These are phyloP conservation scores for Claviceps purpurea DNA, from an alignment of 2,329 filamentous ascomycete genomes.

Conservation along the genomic window DNA sequence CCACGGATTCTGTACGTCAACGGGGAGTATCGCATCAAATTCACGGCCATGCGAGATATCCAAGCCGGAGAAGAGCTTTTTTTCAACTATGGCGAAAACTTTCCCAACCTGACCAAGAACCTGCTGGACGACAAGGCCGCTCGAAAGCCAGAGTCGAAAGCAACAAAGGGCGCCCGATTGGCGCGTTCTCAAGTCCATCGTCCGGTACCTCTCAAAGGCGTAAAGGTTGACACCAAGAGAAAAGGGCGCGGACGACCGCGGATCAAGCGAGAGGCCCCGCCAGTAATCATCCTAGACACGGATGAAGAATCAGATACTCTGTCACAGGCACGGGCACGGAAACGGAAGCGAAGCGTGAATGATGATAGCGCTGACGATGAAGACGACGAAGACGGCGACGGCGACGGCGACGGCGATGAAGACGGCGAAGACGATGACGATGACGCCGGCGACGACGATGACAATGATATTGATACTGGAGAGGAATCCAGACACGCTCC, in stretches of 20 bases:
- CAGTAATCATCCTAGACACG: slow-evolving; percentile 9
- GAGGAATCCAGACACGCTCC: slow-evolving; percentile 11
- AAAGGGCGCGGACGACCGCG: slow-evolving; percentile 7
- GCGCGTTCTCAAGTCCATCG: slow-evolving; percentile 8
- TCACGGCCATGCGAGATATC: slow-evolving; percentile 55
- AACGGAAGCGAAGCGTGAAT: slow-evolving; percentile 12
- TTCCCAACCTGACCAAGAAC: slow-evolving; percentile 43
- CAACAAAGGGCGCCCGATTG: slow-evolving; percentile 11
- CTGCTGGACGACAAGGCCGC: slow-evolving; percentile 25
- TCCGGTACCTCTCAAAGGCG: slow-evolving; percentile 13
- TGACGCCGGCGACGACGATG: slow-evolving; percentile 14
- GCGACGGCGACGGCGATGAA: slow-evolving; percentile 9
- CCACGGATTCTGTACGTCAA: slow-evolving; percentile 60
- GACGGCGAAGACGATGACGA: neutral
- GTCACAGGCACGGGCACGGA: slow-evolving; percentile 15
- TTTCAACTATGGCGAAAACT: slow-evolving; percentile 66
- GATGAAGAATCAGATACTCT: slow-evolving; percentile 4
- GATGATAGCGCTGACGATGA: slow-evolving; percentile 14
- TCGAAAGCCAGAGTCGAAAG: slow-evolving; percentile 14
- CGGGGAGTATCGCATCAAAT: slow-evolving; percentile 62
- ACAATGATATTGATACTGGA: slow-evolving; percentile 7
- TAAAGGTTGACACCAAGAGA: slow-evolving; percentile 14
- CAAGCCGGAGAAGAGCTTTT: slow-evolving; percentile 62
- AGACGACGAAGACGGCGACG: neutral
- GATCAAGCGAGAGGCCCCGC: slow-evolving; percentile 6